A percentile compares a stretch with the other conserved stretches of the same genome.
Conservation (phyloP, 768 basidiomycete genomes). For the Leccinum rimulosum region DNA sequence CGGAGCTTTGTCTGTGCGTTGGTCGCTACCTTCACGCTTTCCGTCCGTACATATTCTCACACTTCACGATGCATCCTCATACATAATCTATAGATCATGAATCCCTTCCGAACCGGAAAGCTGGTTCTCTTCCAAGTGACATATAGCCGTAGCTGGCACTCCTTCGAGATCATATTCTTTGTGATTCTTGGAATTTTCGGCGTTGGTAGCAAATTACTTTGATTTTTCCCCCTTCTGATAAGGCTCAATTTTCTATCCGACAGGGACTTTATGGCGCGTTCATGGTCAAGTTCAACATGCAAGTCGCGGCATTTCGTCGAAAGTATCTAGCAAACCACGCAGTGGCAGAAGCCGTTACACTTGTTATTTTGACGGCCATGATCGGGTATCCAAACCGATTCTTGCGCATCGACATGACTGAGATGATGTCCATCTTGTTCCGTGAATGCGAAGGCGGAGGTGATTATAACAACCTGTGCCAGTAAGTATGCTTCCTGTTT, state of each 20-base stretch:
- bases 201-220: slow-evolving; percentile 42
- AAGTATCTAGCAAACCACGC: slow-evolving; percentile 84
- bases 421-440: slow-evolving; percentile 92
- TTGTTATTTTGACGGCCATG: slow-evolving; percentile 87
- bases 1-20: slow-evolving; percentile 95
- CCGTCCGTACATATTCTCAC: slow-evolving; percentile 54
- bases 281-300: slow-evolving; percentile 94
- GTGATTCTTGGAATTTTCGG: slow-evolving; percentile 95
- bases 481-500: slow-evolving; percentile 54
- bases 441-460: slow-evolving; percentile 93
- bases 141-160: slow-evolving; percentile 97
- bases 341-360: slow-evolving; percentile 82
- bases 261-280: slow-evolving; percentile 98
- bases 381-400: slow-evolving; percentile 95
- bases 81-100: slow-evolving; percentile 71
- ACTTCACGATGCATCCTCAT: slow-evolving; percentile 21
- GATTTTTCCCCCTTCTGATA: not conserved
- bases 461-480: slow-evolving; percentile 91
- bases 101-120: slow-evolving; percentile 97
- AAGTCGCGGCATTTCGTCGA: slow-evolving; percentile 90
- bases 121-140: slow-evolving; percentile 98
- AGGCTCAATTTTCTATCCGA: slow-evolving; percentile 10
- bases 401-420: slow-evolving; percentile 95
- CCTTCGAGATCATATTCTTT: slow-evolving; percentile 97
- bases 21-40: slow-evolving; percentile 92